Base-by-base conservation (phyloP, 2,329 filamentous ascomycete species). In the Ciborinia camelliae region DNA sequence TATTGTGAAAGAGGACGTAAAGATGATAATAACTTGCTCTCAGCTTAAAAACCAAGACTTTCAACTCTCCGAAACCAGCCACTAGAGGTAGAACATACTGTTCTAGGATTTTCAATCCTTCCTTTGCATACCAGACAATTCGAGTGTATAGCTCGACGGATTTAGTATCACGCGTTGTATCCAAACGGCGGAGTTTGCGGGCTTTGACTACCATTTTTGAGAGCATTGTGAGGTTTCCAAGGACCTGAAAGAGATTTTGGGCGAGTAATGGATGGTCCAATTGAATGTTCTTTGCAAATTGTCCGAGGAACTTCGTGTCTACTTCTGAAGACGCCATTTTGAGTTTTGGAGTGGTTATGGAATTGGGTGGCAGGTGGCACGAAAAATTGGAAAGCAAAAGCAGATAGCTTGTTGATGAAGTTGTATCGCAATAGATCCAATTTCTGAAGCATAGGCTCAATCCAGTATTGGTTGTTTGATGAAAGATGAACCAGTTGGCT, bases 21-120 rank as follows among this genome's bases (percentile, higher is more conserved):
- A 99, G 92, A 79, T 99, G 94, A 72, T 96, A 95, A 75, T 98
- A 96, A 26, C 92, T 96, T 20, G 95, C 95, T 66, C 92, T 88
- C 18, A 99, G 83, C 77, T 98, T 99, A 75, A 92, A 91, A 26
- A 91, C 89, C 68, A 99, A 83, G 52, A 98, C 93, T 73, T 92
- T 93, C 65, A 97, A 86, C 76, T 96, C 93, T 73, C 82, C 86
- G 77, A 87, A 91, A 73, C 86, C 89, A 70, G 83, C 87, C 64
- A 91, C 90, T 84, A 89, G 91, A 50, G 94, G 95, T 26, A 98
- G 80, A 54, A 99, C 87, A 75, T 94, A 95, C 74, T 88, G 84
- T 73, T 98, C 92, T 12, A 97, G 82, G 77, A 98, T 90, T 39
- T 92, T 85, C 2, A 97, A 81, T 1, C 95, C 95, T 78, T 99